Conservation (phyloP, 1,139 yeast genomes). For the Trichomonascaceae sp. region DNA sequence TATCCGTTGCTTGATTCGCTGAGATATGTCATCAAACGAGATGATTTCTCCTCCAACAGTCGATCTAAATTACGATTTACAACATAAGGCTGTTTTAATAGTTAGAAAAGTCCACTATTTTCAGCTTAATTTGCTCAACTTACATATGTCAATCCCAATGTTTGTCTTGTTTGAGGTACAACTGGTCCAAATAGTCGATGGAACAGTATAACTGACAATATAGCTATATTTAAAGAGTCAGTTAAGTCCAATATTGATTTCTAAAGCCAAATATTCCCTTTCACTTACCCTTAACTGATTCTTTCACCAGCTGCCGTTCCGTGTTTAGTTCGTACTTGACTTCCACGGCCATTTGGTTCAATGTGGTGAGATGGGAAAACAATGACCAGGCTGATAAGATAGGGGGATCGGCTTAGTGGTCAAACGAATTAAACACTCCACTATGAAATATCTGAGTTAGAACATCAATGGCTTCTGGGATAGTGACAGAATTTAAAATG, state of each 20-base stretch:
- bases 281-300: constrained; percentile 32
- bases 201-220: constrained; percentile 63
- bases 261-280: neutral
- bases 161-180: constrained; percentile 44
- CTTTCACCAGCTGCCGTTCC: constrained; percentile 33
- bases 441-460: constrained; percentile 4
- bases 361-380: neutral
- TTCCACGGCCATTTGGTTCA: constrained; percentile 24
- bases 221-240: constrained; percentile 34
- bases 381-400: neutral
- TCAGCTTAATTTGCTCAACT: constrained; percentile 10
- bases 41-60: constrained; percentile 26
- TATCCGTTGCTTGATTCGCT: constrained; percentile 15
- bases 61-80: constrained; percentile 28
- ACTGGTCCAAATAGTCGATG: constrained; percentile 65
- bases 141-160: constrained; percentile 37
- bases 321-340: constrained; percentile 32
- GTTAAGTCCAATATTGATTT: neutral
- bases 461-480: constrained; percentile 6
- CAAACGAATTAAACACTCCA: constrained; percentile 1
- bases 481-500: constrained; percentile 3
- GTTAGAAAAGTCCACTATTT: constrained; percentile 4
- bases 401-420: neutral
- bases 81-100: constrained; percentile 23
- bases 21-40: constrained; percentile 23